A percentile compares a stretch with the other conserved stretches of the same genome.
Conservation (phyloP, 345 rosid genomes). For the Ricinus communis region DNA sequence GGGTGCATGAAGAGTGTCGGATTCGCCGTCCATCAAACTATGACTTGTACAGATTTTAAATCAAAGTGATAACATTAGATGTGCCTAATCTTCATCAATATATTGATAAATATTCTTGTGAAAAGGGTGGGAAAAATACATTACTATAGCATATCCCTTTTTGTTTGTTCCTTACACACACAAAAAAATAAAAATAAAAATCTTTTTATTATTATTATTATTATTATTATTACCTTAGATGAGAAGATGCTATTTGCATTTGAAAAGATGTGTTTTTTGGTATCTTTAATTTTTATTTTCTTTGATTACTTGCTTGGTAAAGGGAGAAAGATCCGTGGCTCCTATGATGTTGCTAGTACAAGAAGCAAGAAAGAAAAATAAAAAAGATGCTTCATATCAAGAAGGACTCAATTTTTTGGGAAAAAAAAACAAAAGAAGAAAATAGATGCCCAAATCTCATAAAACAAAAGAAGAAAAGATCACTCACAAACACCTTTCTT, state of each 20-base stretch:
- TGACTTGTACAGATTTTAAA: not conserved
- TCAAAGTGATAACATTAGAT: not conserved
- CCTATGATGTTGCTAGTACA: slow-evolving; percentile 16
- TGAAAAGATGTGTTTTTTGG: slow-evolving; percentile 5
- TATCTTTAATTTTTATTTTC: not conserved
- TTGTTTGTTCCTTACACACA: no score
- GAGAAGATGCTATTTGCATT: not conserved
- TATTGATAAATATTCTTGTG: not conserved
- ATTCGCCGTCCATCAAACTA: slow-evolving; percentile 12
- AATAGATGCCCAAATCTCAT: slow-evolving; percentile 29
- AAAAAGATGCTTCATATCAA: slow-evolving; percentile 33
- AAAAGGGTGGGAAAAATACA: no score
- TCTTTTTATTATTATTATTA: no score
- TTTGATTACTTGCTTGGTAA: slow-evolving; percentile 23
- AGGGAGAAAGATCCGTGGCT: slow-evolving; percentile 13
- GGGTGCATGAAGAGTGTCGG: not conserved
- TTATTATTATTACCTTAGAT: not conserved
- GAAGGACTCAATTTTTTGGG: slow-evolving; percentile 28
- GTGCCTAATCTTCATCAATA: not conserved
- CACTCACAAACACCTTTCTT: not conserved
- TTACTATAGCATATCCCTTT: slow-evolving; percentile 11
- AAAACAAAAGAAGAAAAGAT: not conserved
- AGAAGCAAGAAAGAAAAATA: slow-evolving; percentile 6
- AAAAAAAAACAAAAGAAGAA: no score
- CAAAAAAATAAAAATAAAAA: no score